A percentile compares a stretch with the other conserved stretches of the same genome.
phyloP scores from a whole-genome alignment of 2,329 filamentous ascomycete genomes.

The Fusarium nelsonii region DNA sequence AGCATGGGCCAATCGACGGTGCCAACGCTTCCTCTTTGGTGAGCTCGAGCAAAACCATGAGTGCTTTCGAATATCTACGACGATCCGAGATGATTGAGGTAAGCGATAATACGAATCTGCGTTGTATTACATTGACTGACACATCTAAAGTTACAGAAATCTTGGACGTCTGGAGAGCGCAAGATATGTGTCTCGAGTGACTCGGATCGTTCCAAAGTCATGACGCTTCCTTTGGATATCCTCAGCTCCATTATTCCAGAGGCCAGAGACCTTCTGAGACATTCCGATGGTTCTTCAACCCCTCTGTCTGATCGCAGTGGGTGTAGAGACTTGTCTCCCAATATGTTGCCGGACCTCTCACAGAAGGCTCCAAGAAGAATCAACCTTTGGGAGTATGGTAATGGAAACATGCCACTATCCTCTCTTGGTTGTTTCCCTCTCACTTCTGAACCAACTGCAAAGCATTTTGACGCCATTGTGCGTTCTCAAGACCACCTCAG shows the following conservation, averaged over 20 bases:
- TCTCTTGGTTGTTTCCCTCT: conserved; percentile 29
- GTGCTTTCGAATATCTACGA: conserved; percentile 34
- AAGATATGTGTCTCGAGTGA: background rate
- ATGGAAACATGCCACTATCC: conserved; percentile 17
- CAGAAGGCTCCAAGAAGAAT: background rate
- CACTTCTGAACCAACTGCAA: conserved; percentile 21
- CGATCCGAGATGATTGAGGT: conserved; percentile 32
- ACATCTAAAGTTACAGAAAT: conserved; percentile 27
- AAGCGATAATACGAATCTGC: background rate
- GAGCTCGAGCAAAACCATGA: conserved; percentile 26
- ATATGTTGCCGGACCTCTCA: too few species aligned
- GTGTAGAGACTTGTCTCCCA: background rate
- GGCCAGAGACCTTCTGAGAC: background rate
- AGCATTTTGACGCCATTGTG: conserved; percentile 31
- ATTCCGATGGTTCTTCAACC: background rate
- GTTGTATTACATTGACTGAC: background rate
- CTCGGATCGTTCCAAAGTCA: background rate
- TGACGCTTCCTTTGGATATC: background rate
- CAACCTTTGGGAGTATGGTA: conserved; percentile 29
- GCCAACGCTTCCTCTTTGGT: conserved; percentile 4
- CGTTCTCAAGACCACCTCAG: conserved; percentile 30
- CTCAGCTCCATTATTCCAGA: background rate
- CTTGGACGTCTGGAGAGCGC: conserved; percentile 19
- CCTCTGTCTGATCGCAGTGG: too few species aligned
- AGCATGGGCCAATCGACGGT: conserved; percentile 30